Conservation (phyloP, 2,329 filamentous ascomycete species). For the Colletotrichum higginsianum region DNA sequence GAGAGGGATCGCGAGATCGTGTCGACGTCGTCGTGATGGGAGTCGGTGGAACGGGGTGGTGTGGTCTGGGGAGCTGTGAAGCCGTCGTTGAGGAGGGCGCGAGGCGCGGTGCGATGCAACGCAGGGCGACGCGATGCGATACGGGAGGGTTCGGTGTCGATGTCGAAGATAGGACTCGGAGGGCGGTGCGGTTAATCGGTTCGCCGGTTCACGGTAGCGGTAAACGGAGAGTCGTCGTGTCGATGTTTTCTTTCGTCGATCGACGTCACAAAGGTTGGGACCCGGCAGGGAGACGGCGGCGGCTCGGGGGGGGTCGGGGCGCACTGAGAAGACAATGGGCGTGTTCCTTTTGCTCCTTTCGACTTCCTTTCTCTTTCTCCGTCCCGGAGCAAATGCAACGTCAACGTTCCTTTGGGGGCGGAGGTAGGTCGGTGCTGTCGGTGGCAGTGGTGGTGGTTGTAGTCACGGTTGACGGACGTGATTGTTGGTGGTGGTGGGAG, state of each 20-base stretch:
- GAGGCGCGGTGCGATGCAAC: background rate
- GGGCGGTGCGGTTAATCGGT: conserved; percentile 8
- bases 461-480: too few relatives aligned
- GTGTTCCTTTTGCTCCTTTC: background rate
- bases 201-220: background rate
- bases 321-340: conserved; percentile 15
- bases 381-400: conserved; percentile 14
- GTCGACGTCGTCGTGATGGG: conserved; percentile 24
- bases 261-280: conserved; percentile 35
- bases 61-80: conserved; percentile 12
- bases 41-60: background rate
- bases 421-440: background rate
- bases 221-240: background rate
- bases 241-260: conserved; percentile 29
- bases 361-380: background rate
- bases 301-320: conserved; percentile 14
- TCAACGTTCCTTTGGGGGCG: conserved; percentile 4
- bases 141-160: background rate
- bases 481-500: conserved; percentile 1
- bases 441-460: background rate
- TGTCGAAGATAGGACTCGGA: background rate
- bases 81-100: background rate
- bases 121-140: background rate
- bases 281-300: background rate
- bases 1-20: conserved; percentile 18